Evolutionary conservation across 2,329 filamentous ascomycete species (phyloP).

Genomic region (Diaporthe aspalathi): DNA sequence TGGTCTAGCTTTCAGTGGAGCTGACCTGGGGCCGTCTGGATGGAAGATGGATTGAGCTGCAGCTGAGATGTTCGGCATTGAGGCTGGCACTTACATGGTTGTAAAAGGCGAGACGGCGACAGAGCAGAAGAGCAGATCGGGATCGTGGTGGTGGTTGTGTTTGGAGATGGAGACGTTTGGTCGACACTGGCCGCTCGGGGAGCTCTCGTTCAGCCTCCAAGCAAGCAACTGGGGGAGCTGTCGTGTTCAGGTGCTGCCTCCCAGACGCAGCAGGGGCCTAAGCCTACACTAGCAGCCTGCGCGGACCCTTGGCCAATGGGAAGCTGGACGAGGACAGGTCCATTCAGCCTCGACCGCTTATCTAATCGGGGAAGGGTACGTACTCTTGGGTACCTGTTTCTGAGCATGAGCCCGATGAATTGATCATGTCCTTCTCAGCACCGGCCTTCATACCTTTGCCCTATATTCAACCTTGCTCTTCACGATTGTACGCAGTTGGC

Average conservation of each 20-base stretch:
- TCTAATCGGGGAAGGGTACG: slow-evolving; percentile 12
- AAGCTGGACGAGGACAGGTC: background rate
- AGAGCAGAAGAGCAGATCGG: background rate
- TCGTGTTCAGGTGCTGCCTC: slow-evolving; percentile 49
- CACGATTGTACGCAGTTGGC: background rate
- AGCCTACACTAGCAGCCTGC: slow-evolving; percentile 20
- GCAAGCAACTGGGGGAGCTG: slow-evolving; percentile 40
- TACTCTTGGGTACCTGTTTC: background rate
- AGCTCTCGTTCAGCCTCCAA: slow-evolving; percentile 41
- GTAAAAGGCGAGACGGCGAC: background rate
- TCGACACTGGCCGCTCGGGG: slow-evolving; percentile 26
- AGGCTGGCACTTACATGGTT: slow-evolving; percentile 5
- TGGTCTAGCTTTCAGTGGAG: slow-evolving; percentile 20
- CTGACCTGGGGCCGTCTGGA: background rate
- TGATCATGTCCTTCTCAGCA: background rate
- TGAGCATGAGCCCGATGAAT: background rate
- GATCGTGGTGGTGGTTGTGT: slow-evolving; percentile 36
- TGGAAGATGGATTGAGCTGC: background rate
- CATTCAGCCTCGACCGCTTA: background rate
- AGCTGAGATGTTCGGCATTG: background rate
- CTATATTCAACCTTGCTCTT: background rate
- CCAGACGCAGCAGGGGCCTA: background rate
- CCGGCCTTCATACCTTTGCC: background rate
- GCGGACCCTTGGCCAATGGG: slow-evolving; percentile 16
- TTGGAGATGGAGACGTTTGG: background rate